These are phyloP conservation scores for Acacia pycnantha DNA, from an alignment of 331 rosid species.

Conservation along the genomic window DNA sequence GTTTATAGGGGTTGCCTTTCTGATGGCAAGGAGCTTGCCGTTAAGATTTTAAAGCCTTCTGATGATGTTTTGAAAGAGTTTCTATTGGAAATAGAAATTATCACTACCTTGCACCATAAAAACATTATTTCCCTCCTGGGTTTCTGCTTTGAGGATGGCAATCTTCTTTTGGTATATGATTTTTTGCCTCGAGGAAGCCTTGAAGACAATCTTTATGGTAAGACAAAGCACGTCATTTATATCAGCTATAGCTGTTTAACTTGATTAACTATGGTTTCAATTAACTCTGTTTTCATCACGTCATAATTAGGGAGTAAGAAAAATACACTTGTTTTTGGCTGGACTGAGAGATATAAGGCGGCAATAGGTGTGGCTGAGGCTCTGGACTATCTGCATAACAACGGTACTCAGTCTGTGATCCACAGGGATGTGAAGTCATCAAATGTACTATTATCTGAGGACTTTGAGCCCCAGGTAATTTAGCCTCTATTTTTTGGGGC, in stretches of 20 bases:
- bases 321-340: conserved; percentile 63
- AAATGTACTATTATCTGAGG: conserved; percentile 75
- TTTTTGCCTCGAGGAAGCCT: conserved; percentile 92
- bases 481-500: neutral
- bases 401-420: conserved; percentile 66
- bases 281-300: conserved; percentile 16
- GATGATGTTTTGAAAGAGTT: conserved; percentile 74
- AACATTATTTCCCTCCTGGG: conserved; percentile 88
- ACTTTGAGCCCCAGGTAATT: conserved; percentile 86
- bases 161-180: conserved; percentile 90
- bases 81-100: conserved; percentile 81
- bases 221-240: neutral
- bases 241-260: neutral
- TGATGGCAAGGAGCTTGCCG: conserved; percentile 93
- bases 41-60: conserved; percentile 84
- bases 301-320: conserved; percentile 58
- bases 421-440: conserved; percentile 94
- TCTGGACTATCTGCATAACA: conserved; percentile 73
- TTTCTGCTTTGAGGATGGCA: conserved; percentile 80
- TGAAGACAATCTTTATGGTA: conserved; percentile 94
- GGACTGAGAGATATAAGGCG: conserved; percentile 86
- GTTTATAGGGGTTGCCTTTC: conserved; percentile 91
- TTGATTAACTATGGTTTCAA: neutral
- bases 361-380: conserved; percentile 95
- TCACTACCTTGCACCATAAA: conserved; percentile 78